Conservation (phyloP, 257 asterid genomes). For the Prunella vulgaris region DNA sequence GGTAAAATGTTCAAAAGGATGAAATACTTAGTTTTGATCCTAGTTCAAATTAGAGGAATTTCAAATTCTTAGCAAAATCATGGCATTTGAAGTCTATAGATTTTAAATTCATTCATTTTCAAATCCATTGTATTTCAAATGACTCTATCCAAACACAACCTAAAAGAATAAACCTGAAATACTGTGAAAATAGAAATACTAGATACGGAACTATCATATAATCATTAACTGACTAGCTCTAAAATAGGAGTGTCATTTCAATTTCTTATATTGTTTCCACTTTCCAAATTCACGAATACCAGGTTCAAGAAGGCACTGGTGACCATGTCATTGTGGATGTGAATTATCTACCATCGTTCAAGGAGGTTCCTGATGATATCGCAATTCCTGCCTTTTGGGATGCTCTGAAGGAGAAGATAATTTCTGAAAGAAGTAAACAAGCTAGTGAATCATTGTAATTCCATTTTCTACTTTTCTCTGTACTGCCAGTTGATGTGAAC, state of each 20-base stretch:
- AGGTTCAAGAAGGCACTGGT: conserved; percentile 86
- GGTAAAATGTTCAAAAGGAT: no score
- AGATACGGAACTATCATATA: not conserved
- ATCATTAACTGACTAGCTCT: not conserved
- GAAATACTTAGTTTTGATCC: no score
- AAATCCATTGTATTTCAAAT: no score
- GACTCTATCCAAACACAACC: no score
- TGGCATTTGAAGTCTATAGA: no score
- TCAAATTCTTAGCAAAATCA: no score
- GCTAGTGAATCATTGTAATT: conserved; percentile 19
- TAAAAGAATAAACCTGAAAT: not conserved
- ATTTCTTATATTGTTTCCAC: not conserved
- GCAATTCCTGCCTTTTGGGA: conserved; percentile 95
- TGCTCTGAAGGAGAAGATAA: conserved; percentile 68
- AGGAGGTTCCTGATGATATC: conserved; percentile 84
- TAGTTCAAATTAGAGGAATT: no score
- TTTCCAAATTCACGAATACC: conserved; percentile 17
- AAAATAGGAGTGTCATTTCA: not conserved
- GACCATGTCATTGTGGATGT: conserved; percentile 95
- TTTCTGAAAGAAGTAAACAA: conserved; percentile 29
- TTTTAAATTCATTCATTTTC: no score
- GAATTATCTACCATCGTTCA: conserved; percentile 94
- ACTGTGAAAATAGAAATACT: not conserved
- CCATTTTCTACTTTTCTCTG: not conserved
- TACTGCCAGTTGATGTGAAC: conserved; percentile 8